These are phyloP conservation scores for Sclerotinia glacialis DNA, from an alignment of 2,329 filamentous ascomycete species.

Conservation along the genomic window DNA sequence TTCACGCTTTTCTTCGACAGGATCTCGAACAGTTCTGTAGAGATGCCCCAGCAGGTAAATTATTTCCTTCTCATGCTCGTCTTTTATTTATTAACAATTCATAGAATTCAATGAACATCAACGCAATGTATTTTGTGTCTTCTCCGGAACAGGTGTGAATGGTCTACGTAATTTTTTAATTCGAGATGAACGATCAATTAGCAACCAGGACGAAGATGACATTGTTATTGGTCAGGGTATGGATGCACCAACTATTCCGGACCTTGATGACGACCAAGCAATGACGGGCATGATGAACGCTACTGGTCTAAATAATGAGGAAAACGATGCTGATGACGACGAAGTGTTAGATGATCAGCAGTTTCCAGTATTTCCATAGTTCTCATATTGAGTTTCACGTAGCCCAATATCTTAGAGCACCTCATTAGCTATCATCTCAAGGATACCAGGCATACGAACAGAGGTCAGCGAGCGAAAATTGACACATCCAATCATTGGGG, in stretches of 20 bases:
- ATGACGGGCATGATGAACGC: constrained; percentile 20
- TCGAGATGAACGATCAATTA: constrained; percentile 67
- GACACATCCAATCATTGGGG: neutral
- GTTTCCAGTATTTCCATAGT: constrained; percentile 9
- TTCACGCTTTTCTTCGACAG: constrained; percentile 82
- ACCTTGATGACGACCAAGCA: constrained; percentile 24
- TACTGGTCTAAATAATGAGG: constrained; percentile 1
- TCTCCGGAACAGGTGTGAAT: constrained; percentile 81
- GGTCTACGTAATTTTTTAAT: constrained; percentile 76
- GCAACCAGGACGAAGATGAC: constrained; percentile 76
- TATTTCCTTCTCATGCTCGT: neutral
- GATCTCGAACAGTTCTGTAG: constrained; percentile 85
- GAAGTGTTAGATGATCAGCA: constrained; percentile 4
- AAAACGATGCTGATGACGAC: constrained; percentile 12
- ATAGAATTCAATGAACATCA: constrained; percentile 93
- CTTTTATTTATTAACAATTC: constrained; percentile 18
- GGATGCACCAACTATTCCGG: constrained; percentile 26
- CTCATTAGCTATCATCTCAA: neutral
- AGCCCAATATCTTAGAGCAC: neutral
- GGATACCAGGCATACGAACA: constrained; percentile 2
- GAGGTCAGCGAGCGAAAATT: neutral
- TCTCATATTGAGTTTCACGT: neutral
- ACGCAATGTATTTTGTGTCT: constrained; percentile 94
- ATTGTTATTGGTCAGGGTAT: constrained; percentile 39
- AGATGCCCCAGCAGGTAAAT: constrained; percentile 71